phyloP scores from a whole-genome alignment of 108 stramenopile genomes.

The Skeletonema menzelii region DNA sequence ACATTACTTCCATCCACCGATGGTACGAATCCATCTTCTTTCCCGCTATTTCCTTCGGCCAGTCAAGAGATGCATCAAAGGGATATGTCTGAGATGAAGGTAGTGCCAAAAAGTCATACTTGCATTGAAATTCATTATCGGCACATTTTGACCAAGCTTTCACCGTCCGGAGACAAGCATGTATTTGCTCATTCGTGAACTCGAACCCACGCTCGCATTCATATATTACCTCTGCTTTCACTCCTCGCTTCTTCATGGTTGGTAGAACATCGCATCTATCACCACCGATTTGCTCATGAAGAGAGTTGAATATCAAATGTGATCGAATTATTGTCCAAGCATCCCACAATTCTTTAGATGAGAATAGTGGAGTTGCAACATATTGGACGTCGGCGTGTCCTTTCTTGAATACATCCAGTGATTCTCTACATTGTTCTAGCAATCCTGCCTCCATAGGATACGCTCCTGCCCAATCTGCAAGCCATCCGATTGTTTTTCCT shows the following conservation, averaged over 20 bases:
- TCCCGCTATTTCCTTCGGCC: conserved; percentile 40
- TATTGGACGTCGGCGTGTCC: conserved; percentile 13
- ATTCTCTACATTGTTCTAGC: conserved; percentile 22
- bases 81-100: conserved; percentile 58
- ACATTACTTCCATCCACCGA: conserved; percentile 62
- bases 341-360: conserved; percentile 41
- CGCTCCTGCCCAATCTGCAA: conserved; percentile 53
- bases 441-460: conserved; percentile 56
- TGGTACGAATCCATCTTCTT: conserved; percentile 56
- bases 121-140: background rate
- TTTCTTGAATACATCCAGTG: conserved; percentile 25
- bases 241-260: conserved; percentile 5
- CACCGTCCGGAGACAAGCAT: conserved; percentile 9
- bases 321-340: conserved; percentile 50
- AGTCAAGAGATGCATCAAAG: conserved; percentile 44
- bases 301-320: conserved; percentile 6
- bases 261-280: conserved; percentile 11
- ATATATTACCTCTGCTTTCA: conserved; percentile 47
- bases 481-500: conserved; percentile 48
- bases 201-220: conserved; percentile 41
- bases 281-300: conserved; percentile 17
- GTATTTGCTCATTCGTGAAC: conserved; percentile 19
- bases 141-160: conserved; percentile 11
- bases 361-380: conserved; percentile 15
- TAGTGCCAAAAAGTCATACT: conserved; percentile 46